Base-by-base conservation (phyloP, 257 asterid species). In the Eucommia ulmoides region DNA sequence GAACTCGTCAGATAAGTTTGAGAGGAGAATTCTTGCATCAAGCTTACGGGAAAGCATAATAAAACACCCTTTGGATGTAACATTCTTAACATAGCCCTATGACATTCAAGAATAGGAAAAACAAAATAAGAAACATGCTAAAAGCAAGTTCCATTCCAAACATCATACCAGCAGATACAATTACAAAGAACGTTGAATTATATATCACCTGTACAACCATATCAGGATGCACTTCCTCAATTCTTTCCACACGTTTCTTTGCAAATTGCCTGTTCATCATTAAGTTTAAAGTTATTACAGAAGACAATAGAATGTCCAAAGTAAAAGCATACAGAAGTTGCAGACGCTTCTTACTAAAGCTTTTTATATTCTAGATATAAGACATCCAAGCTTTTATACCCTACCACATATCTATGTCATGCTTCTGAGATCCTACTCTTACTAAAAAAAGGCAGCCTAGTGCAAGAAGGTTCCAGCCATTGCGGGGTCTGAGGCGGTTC, bases 1-100 rank as follows among this genome's bases (percentile, higher is more conserved):
- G 42, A 59, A 91, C 51, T 64, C 59, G 45, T 83, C 92, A 15
- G 95, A 83, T 82, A 91, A 77, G 70, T 91, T 77, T 24, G 89
- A 83, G 54, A 83, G 29, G 58, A 86, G 95, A 52, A 91, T 59
- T 65, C 73, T 91, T 25, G 94, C 98, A 61, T 91, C 98, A 49
- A 83, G 55, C 70, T 79, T 85, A 58, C 93, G 71, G 6, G 94
- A 83, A 54, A 91, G 83, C 82, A 67, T 80, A 61, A 91, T 65
- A 51, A 82, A 91, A 44, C 98, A 91, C 62, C 96, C 98, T 73
- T 71, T 85, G 8, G 81, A 24, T n/a, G 94, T 71, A 20, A 79
- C 59, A 38, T 68, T 77, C 71, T 91, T 91, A 35, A 85, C 92
- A 64, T 89, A 89, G 24, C 96, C 98, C 96, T 89, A 60, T 68